These are phyloP conservation scores for Aureobasidium sp. DNA, from an alignment of 2,329 filamentous ascomycete genomes.

Conservation along the genomic window DNA sequence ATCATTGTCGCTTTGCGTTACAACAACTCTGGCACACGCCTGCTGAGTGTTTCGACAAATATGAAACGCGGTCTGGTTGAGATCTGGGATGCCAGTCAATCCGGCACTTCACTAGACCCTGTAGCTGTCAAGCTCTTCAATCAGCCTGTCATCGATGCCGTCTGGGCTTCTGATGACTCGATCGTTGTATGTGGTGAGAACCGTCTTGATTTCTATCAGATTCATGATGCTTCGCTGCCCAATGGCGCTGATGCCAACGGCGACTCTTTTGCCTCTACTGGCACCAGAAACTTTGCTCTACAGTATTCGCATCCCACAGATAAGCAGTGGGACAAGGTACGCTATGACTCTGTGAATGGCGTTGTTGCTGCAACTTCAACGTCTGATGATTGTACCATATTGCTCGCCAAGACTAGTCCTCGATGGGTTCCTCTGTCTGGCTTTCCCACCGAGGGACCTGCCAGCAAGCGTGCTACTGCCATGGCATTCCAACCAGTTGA, in stretches of 20 bases:
- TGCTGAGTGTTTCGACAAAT: slow-evolving; percentile 26
- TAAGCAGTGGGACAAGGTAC: slow-evolving; percentile 27
- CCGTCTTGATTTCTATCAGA: slow-evolving; percentile 33
- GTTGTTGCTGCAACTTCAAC: slow-evolving; percentile 32
- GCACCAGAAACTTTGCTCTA: slow-evolving; percentile 21
- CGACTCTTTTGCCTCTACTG: slow-evolving; percentile 6
- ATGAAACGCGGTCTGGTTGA: slow-evolving; percentile 27
- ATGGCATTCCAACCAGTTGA: slow-evolving; percentile 34
- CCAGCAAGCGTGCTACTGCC: slow-evolving; percentile 29
- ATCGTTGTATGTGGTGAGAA: slow-evolving; percentile 40
- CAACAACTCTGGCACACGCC: slow-evolving; percentile 25
- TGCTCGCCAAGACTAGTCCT: slow-evolving; percentile 30
- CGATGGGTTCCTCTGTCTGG: slow-evolving; percentile 12
- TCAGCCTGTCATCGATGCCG: slow-evolving; percentile 36
- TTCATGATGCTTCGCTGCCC: slow-evolving; percentile 19
- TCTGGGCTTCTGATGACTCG: slow-evolving; percentile 37
- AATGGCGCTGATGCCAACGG: slow-evolving; percentile 17
- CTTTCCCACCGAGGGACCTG: slow-evolving; percentile 2
- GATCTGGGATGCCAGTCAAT: slow-evolving; percentile 22
- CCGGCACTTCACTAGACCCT: slow-evolving; percentile 25
- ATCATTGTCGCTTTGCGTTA: slow-evolving; percentile 27
- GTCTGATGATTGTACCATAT: slow-evolving; percentile 25
- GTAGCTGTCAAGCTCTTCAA: slow-evolving; percentile 36
- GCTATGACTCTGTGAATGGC: slow-evolving; percentile 28
- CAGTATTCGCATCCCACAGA: slow-evolving; percentile 23